Conservation (phyloP, 768 basidiomycete species). For the Mycena filopes region DNA sequence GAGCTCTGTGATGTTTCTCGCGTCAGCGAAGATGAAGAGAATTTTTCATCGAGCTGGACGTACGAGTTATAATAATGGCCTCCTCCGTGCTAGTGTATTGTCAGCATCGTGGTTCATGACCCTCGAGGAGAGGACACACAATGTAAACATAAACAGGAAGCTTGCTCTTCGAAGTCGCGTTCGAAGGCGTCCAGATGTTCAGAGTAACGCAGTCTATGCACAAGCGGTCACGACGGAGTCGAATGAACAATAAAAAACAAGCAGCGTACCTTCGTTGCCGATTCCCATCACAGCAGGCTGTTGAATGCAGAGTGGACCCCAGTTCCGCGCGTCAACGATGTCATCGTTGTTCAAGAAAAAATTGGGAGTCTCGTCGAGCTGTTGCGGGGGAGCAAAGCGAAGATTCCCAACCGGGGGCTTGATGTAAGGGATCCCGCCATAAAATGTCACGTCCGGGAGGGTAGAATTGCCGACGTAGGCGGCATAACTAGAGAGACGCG, state of each 20-base stretch:
- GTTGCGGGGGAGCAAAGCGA: constrained; percentile 45
- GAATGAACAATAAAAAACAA: background rate
- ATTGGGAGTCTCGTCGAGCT: constrained; percentile 39
- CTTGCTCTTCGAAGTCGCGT: constrained; percentile 37
- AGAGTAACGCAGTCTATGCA: constrained; percentile 49
- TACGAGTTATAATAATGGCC: too few species aligned
- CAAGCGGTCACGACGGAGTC: background rate
- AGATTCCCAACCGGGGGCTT: constrained; percentile 48
- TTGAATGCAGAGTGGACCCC: constrained; percentile 50
- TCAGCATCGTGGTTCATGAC: background rate
- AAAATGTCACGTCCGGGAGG: constrained; percentile 44
- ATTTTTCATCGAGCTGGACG: too few species aligned
- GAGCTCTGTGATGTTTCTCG: constrained; percentile 37
- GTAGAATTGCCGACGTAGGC: constrained; percentile 42
- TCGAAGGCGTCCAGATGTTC: constrained; percentile 48
- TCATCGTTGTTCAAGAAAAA: constrained; percentile 24
- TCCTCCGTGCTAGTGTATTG: too few species aligned
- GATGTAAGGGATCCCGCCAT: constrained; percentile 49
- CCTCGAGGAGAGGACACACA: constrained; percentile 8
- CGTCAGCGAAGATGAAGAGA: too few species aligned
- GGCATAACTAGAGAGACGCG: constrained; percentile 35
- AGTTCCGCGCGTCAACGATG: constrained; percentile 47
- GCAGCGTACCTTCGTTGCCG: constrained; percentile 44
- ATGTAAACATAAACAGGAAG: constrained; percentile 51
- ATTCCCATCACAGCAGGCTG: constrained; percentile 50